Evolutionary conservation across 306 rosid species (phyloP).

Genomic region (Quercus mongolica): DNA sequence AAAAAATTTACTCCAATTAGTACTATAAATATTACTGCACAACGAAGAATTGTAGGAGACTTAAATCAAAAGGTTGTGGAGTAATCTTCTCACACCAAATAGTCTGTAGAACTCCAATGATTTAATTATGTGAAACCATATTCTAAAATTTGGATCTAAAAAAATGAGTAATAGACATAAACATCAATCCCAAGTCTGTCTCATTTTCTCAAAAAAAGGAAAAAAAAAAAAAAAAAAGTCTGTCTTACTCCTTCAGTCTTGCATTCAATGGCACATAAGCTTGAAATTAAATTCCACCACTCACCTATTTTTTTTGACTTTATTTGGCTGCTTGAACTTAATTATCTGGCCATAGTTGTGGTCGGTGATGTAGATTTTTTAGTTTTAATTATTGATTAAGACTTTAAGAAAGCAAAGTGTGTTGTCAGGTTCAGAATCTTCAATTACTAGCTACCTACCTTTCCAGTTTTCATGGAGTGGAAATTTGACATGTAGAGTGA

Average conservation of each 20-base stretch:
- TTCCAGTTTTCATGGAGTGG: background rate
- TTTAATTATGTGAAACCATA: background rate
- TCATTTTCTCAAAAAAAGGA: background rate
- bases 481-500: background rate
- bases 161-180: background rate
- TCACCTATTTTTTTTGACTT: background rate
- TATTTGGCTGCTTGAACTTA: background rate
- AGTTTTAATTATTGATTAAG: background rate
- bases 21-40: too few species aligned
- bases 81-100: background rate
- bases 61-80: too few species aligned
- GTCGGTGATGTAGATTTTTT: background rate
- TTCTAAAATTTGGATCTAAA: background rate
- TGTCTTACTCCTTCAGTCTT: too few species aligned
- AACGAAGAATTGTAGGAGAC: too few species aligned
- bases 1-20: too few species aligned
- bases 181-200: background rate
- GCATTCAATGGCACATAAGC: too few species aligned
- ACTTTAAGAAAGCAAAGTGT: background rate
- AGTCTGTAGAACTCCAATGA: background rate
- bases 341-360: background rate
- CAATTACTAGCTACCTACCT: background rate
- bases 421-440: background rate
- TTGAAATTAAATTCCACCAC: background rate
- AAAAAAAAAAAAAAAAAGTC: too few species aligned